These are phyloP conservation scores for Funneliformis geosporum DNA, from an alignment of 192 early-diverging fungal genomes.

Conservation along the genomic window DNA sequence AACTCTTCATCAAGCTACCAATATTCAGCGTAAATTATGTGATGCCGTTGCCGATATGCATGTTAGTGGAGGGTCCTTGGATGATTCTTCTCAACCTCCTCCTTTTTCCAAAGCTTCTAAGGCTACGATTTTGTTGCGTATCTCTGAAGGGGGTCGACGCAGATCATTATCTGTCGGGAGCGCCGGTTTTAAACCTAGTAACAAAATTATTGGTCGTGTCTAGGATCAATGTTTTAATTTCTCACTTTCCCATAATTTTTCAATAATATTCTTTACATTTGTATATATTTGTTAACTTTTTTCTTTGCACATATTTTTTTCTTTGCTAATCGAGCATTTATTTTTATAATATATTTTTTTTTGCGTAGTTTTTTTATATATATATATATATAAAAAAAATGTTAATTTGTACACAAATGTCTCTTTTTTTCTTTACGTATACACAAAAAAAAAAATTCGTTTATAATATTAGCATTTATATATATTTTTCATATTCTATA, in stretches of 20 bases:
- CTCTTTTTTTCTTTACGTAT: background rate
- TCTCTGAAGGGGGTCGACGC: constrained; percentile 27
- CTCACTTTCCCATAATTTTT: background rate
- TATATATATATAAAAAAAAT: background rate
- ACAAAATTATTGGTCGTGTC: constrained; percentile 1
- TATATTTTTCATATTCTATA: background rate
- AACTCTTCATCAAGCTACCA: constrained; percentile 18
- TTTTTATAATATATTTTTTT: background rate
- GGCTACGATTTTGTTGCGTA: constrained; percentile 15
- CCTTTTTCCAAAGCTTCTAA: constrained; percentile 20
- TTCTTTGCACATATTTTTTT: constrained; percentile 11
- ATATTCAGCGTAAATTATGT: constrained; percentile 2
- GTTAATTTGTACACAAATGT: background rate
- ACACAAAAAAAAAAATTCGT: background rate
- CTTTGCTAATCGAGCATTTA: background rate
- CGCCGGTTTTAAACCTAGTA: constrained; percentile 9
- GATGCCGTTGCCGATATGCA: background rate
- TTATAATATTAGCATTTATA: background rate
- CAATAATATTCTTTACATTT: background rate
- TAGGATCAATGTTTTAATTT: background rate
- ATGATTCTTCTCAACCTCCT: background rate
- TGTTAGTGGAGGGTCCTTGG: background rate
- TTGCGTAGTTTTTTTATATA: background rate
- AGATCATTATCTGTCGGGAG: constrained; percentile 17
- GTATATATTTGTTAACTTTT: background rate